Base-by-base conservation (phyloP, 2,329 filamentous ascomycete genomes). In the Bipolaris sorokiniana region DNA sequence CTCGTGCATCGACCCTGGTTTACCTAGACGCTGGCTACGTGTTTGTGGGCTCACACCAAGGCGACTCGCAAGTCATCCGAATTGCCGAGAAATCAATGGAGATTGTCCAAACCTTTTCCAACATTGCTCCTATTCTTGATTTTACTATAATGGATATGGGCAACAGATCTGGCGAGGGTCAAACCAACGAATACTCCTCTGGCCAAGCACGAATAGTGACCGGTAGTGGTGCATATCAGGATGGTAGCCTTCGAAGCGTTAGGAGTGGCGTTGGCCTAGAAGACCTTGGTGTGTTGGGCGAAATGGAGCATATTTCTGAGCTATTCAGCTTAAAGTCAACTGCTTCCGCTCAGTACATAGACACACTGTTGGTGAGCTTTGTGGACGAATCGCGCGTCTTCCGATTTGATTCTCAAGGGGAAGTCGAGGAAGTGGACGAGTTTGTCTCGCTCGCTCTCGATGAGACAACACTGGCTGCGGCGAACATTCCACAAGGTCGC, bases 81-180 rank as follows among this genome's bases (percentile, higher is more conserved):
- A 84, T 92, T 51, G 76, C 80, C 42, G 82, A 84, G 50, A 81
- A 88, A 31, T 83, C 82, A 0, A 81, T 93, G 57, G 81, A 88
- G 46, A 76, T 93, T 4, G 75, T 95, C 9, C 92, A 97, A 71
- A 89, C 86, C 0, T 82, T 96, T 54, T 80, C 86, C 3, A 99
- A 97, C 70, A 91, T 98, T 66, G 92, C 90, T 0, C 95, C 95
- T 0, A 90, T 99, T 40, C 79, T 98, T 37, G 95, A 99, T 73
- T 97, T 99, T 67, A 89, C 90, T 1, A 87, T 99, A 15, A 97
- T 98, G 92, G 95, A 98, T 70, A 90, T 98, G 83, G 94, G 93
- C 0, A 93, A 92, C 66, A 84, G 91, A 54, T 88, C 91, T 58
- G 89, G 89, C 20, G 90, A 95, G 62, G 86, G 83, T 7, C 88